These are phyloP conservation scores for Populus hybrid DNA, from an alignment of 441 rosid species.

Conservation along the genomic window DNA sequence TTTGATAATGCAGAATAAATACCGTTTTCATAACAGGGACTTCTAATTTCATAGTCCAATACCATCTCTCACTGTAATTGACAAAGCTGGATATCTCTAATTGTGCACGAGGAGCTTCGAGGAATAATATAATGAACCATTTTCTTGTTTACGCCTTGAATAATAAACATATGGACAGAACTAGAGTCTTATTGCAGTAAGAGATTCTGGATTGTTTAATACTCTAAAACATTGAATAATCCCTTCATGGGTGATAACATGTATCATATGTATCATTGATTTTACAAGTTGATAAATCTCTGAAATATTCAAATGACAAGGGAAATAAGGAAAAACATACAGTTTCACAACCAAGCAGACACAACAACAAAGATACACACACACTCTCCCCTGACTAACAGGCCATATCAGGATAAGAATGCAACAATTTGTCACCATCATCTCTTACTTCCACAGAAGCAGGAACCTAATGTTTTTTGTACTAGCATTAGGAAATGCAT, in stretches of 20 bases:
- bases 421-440: background rate
- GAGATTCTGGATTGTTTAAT: background rate
- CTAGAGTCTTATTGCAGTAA: background rate
- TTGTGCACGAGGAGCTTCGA: background rate
- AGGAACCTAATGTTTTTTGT: background rate
- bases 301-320: background rate
- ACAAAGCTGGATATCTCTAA: background rate
- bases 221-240: too few relatives aligned
- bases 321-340: background rate
- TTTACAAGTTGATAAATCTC: background rate
- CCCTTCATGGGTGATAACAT: background rate
- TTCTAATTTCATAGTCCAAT: background rate
- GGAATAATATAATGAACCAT: background rate
- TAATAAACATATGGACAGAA: background rate
- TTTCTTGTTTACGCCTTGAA: background rate
- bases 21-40: background rate
- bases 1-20: background rate
- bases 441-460: background rate
- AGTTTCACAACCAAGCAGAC: background rate
- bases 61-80: background rate
- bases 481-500: background rate
- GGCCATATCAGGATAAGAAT: background rate
- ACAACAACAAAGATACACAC: background rate
- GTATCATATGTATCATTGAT: background rate
- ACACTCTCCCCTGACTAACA: background rate